phyloP scores from a whole-genome alignment of 176 grass and related monocot species.

The Carex littledalei region DNA sequence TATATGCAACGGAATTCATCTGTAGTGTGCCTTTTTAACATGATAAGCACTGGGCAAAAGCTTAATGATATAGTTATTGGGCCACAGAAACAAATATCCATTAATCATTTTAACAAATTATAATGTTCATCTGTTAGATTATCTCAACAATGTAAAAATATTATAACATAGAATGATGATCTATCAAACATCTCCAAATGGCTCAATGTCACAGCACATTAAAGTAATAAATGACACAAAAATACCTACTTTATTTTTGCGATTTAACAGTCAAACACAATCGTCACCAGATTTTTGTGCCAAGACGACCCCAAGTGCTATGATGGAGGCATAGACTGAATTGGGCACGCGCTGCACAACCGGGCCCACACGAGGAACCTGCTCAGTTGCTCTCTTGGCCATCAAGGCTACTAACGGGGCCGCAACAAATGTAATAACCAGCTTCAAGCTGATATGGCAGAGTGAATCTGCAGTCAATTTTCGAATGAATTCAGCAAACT shows the following conservation, averaged over 20 bases:
- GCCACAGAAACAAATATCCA: neutral
- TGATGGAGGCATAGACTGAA: constrained; percentile 63
- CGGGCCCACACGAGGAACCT: constrained; percentile 65
- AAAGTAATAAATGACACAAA: neutral
- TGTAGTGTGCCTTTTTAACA: neutral
- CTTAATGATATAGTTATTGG: neutral
- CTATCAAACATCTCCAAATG: neutral
- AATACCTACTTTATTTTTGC: neutral
- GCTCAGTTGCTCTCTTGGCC: constrained; percentile 82
- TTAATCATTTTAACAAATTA: constrained; percentile 3
- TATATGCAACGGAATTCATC: neutral
- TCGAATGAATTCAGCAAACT: constrained; percentile 80
- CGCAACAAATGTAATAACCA: constrained; percentile 58
- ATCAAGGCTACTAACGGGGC: constrained; percentile 66
- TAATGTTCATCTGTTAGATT: neutral
- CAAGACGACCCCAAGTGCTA: constrained; percentile 66
- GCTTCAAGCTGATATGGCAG: constrained; percentile 50
- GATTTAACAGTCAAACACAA: neutral
- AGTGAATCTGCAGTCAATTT: constrained; percentile 83
- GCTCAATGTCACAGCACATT: neutral
- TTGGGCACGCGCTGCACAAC: constrained; percentile 71
- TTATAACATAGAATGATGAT: neutral
- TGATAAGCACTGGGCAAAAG: neutral
- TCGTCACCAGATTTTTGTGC: constrained; percentile 57
- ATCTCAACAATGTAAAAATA: neutral